Evolutionary conservation across 1,139 yeast genomes (phyloP), one percentile per base, ranked within the genome.

Genomic region (Blastobotrys apis): DNA sequence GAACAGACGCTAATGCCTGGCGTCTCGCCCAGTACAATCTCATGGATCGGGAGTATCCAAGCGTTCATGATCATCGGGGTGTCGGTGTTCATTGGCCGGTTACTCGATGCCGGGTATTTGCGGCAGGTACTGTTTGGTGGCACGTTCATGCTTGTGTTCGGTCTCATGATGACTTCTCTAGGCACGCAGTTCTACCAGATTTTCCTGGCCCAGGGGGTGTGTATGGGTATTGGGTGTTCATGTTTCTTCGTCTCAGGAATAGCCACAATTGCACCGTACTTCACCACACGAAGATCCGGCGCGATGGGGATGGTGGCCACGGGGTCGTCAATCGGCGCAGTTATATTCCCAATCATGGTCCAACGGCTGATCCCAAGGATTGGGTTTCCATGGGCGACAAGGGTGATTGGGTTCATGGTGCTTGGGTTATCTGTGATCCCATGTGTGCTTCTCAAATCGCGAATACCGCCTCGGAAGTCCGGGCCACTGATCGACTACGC

Each of bases 41-140:
- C 84, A 2, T 81, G 87, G 87, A 74, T 81, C 22, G 81, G 81
- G 50, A 73, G 84, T 1, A 61, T 80, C 15, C 77, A 73, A 51
- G 66, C 73, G 37, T 78, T 80, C 45, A 67, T 78, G n/a, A 67
- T 80, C 52, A 72, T 75, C 49, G 69, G 76, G 29, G 73, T 78
- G 5, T 75, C 80, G 0, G 71, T 80, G n/a, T 58, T 80, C 30
- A 71, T 74, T 40, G 92, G 90, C 0, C 77, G 79, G 1, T 53
- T 80, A 9, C 77, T 80, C 56, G 90, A 82, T 53, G 50, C 51
- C 22, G 68, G 66, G 12, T 60, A 57, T 43, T 49, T 57, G 40
- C 54, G 55, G 34, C 36, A 39, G 3, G 47, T 62, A 36, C 47
- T 62, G 16, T 57, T 65, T 23, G 66, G 66, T 39, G 88, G 88